Percentiles rank a stretch among this genome's conserved stretches.
phyloP scores from a whole-genome alignment of 139 green algal genomes.

The Chlorella sorokiniana region DNA sequence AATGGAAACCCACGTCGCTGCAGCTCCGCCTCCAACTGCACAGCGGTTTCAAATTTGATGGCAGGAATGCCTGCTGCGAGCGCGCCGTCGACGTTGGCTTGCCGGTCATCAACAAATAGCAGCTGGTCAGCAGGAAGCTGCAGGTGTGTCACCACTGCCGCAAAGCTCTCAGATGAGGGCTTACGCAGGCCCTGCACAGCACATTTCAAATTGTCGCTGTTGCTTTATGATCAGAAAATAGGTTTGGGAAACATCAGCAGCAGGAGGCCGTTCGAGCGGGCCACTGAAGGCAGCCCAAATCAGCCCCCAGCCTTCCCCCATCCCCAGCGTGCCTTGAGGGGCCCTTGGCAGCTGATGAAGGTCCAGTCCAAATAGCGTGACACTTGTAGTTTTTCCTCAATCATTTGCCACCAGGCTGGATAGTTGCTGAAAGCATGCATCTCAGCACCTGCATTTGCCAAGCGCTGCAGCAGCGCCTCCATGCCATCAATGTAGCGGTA shows the following conservation, averaged over 20 bases:
- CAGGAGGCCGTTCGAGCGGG: too few species aligned
- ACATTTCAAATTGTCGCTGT: too few species aligned
- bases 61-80: slow-evolving; percentile 44
- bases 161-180: slow-evolving; percentile 59
- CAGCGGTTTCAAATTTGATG: slow-evolving; percentile 53
- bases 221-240: too few species aligned
- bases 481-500: slow-evolving; percentile 88
- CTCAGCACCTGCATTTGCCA: slow-evolving; percentile 59
- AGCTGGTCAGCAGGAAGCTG: slow-evolving; percentile 32
- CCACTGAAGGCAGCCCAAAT: too few species aligned
- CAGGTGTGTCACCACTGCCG: slow-evolving; percentile 46
- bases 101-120: slow-evolving; percentile 78
- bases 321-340: slow-evolving; percentile 59
- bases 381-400: slow-evolving; percentile 82
- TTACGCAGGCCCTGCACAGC: slow-evolving; percentile 76
- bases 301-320: not conserved
- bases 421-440: slow-evolving; percentile 22
- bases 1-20: slow-evolving; percentile 31
- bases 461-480: slow-evolving; percentile 63
- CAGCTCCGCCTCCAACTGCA: slow-evolving; percentile 48
- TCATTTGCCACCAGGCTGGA: slow-evolving; percentile 47
- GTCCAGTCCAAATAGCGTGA: slow-evolving; percentile 80
- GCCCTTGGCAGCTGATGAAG: slow-evolving; percentile 81
- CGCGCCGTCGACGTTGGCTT: slow-evolving; percentile 49
- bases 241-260: too few species aligned